Base-by-base conservation (phyloP, 83 land plant genomes). In the Thuja plicata region DNA sequence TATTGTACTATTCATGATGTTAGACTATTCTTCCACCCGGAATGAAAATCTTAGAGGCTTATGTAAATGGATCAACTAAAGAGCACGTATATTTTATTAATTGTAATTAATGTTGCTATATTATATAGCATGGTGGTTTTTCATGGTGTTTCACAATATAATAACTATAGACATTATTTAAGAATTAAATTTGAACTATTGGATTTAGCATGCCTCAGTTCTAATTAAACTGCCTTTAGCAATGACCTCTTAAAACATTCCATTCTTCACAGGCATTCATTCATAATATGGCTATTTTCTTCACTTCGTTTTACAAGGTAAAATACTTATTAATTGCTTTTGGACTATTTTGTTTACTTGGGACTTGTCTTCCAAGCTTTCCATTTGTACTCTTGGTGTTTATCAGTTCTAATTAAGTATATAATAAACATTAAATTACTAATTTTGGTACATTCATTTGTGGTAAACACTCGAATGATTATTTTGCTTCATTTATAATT, bases 271-370 rank as follows among this genome's bases (percentile, higher is more conserved):
- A 98, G 99, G 97, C 97, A 35, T 98, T 98, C 76, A 95, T 98
- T 86, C 99, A 97, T 84, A 98, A 98, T 85, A 88, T 98, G 88
- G 99, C 99, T 3, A 88, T 98, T 35, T 98, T 98, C 86, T 98
- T 98, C 89, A 98, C 99, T 55, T 94, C 99, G 9, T 98, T 98
- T 88, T 98, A 89, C 92, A 97, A 97, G 99, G 99, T 90, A 89
- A 91, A 86, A 24, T 70, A 17, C 46, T 80, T 52, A 50, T 71
- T 3, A 50, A 12, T 54, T 8, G 37, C 3, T 60, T 87, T 76
- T 80, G 24, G 74, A 37, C 41, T 32, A 37, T 82, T 86, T 32
- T 50, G 38, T 88, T 45, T 21, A 8, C 71, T 15, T 82, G 12
- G 32, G 0, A 81, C 27, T 81, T 43, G 8, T 43, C 9, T 24